Evolutionary conservation across 148 eudicot genomes (phyloP).

Genomic region (Dianthus caryophyllus): DNA sequence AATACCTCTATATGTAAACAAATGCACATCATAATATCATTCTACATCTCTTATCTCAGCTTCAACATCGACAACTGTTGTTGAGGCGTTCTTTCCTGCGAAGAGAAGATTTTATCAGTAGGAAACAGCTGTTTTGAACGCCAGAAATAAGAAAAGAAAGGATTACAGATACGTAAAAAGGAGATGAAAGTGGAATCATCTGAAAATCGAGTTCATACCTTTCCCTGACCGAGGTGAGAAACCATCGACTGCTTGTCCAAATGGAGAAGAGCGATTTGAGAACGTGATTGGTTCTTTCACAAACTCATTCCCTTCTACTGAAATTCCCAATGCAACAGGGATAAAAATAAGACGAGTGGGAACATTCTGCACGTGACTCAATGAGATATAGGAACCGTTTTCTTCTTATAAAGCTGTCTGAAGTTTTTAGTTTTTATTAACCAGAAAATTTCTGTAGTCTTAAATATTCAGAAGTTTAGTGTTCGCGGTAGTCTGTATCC

Average conservation of each 20-base stretch:
- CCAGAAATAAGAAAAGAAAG: neutral
- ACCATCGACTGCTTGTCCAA: conserved; percentile 51
- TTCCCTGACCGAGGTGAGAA: conserved; percentile 46
- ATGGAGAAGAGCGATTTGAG: conserved; percentile 49
- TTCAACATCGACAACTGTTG: conserved; percentile 64
- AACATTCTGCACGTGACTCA: neutral
- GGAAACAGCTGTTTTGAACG: conserved; percentile 1
- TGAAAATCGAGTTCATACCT: conserved; percentile 35
- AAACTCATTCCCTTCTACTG: conserved; percentile 72
- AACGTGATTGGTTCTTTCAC: conserved; percentile 65
- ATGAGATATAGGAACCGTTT: neutral
- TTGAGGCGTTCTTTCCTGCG: conserved; percentile 49
- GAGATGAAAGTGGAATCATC: neutral
- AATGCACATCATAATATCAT: conserved; percentile 25
- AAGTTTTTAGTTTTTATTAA: too few species aligned
- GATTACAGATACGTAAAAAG: neutral
- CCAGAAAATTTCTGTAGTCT: too few species aligned
- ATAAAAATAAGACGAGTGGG: neutral
- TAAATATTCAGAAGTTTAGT: too few species aligned
- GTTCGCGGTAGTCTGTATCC: too few species aligned
- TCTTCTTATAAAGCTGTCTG: too few species aligned
- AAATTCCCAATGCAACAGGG: neutral
- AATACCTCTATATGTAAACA: neutral
- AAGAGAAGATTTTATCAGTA: neutral
- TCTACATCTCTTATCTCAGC: conserved; percentile 80